Conservation (phyloP, 345 rosid species). For the Eucalyptus sp. region DNA sequence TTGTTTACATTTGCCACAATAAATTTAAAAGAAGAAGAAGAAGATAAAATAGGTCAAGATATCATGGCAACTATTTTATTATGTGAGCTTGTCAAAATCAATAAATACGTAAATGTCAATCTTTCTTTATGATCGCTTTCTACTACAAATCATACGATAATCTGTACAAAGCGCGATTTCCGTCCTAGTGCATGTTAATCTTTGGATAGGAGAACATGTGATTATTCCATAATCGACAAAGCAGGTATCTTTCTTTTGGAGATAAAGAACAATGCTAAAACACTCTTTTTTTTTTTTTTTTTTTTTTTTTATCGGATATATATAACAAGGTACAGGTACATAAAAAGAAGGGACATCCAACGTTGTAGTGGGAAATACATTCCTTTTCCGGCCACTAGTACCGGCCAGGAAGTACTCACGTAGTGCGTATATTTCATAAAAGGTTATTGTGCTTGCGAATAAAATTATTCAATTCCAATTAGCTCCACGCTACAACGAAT, state of each 20-base stretch:
- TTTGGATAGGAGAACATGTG: background rate
- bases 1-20: background rate
- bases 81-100: background rate
- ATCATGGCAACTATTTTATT: background rate
- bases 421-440: background rate
- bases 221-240: background rate
- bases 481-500: background rate
- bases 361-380: background rate
- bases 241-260: background rate
- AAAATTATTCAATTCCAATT: background rate
- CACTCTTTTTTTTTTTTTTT: background rate
- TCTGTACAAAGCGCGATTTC: background rate
- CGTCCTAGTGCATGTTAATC: background rate
- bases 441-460: background rate
- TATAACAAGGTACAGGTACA: background rate
- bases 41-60: background rate
- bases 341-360: background rate
- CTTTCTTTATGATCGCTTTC: background rate
- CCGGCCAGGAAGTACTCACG: background rate
- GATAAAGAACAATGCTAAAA: background rate
- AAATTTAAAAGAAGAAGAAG: background rate
- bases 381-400: background rate
- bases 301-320: background rate
- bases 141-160: background rate
- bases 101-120: background rate